A percentile compares a stretch with the other conserved stretches of the same genome.
phyloP scores from a whole-genome alignment of 2,329 filamentous ascomycete species.

The Paecilomyces fulvus region DNA sequence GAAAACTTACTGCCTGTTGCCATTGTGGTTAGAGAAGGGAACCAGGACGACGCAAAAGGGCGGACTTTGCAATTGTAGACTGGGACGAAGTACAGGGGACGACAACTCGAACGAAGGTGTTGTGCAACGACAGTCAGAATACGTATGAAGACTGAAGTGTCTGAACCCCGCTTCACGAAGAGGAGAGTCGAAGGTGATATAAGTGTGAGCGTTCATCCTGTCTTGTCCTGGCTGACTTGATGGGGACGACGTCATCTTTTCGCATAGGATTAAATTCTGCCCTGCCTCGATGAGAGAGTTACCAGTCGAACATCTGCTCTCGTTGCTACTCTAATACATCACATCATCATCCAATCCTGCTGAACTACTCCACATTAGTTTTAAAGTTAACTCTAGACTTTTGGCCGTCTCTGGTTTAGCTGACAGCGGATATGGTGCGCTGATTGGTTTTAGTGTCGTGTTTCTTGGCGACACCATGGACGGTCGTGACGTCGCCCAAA shows the following conservation, averaged over 20 bases:
- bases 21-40: conserved; percentile 3
- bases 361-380: neutral
- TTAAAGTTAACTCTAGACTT: neutral
- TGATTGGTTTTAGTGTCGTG: neutral
- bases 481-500: neutral
- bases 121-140: neutral
- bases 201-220: neutral
- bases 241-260: conserved; percentile 1
- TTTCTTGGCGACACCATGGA: neutral
- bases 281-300: neutral
- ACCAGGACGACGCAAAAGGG: neutral
- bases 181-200: neutral
- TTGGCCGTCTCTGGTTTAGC: neutral
- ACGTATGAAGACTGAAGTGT: neutral
- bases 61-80: neutral
- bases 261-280: neutral
- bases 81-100: neutral
- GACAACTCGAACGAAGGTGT: neutral
- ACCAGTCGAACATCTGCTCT: neutral
- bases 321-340: neutral
- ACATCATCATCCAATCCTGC: neutral
- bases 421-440: neutral
- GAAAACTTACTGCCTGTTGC: conserved; percentile 21
- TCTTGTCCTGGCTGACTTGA: neutral
- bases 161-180: neutral